Percentiles rank a stretch among this genome's conserved stretches.
Conservation (phyloP, 176 grass and related monocot species). For the Puya raimondii region DNA sequence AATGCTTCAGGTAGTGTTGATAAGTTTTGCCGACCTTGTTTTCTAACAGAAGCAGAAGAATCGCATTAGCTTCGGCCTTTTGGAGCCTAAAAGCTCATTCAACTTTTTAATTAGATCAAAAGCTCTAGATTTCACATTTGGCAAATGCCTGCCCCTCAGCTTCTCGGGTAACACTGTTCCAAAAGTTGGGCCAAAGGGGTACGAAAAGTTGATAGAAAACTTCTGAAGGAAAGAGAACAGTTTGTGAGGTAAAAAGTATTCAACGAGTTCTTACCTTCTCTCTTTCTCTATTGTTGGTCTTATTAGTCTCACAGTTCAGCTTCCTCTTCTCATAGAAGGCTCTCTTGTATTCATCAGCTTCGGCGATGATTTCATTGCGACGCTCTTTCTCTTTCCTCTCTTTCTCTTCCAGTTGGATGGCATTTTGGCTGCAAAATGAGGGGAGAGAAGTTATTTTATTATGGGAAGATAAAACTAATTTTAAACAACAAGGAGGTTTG, state of each 20-base stretch:
- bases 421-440: conserved; percentile 34
- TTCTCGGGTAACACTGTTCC: too few species aligned
- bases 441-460: too few species aligned
- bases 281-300: conserved; percentile 44
- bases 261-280: conserved; percentile 44
- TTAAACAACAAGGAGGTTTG: too few species aligned
- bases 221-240: background rate
- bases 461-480: too few species aligned
- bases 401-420: conserved; percentile 48
- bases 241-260: background rate
- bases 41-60: too few species aligned
- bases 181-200: too few species aligned
- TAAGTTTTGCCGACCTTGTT: too few species aligned
- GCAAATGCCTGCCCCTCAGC: too few species aligned
- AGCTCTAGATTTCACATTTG: background rate
- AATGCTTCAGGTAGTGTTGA: too few species aligned
- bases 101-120: background rate
- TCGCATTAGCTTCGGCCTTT: too few species aligned
- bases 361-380: conserved; percentile 39
- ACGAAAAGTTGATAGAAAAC: background rate
- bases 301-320: conserved; percentile 33
- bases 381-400: conserved; percentile 62
- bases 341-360: conserved; percentile 61
- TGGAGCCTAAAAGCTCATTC: too few species aligned
- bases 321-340: conserved; percentile 51